phyloP scores from a whole-genome alignment of 257 asterid genomes.

The Solanum appendiculatum region DNA sequence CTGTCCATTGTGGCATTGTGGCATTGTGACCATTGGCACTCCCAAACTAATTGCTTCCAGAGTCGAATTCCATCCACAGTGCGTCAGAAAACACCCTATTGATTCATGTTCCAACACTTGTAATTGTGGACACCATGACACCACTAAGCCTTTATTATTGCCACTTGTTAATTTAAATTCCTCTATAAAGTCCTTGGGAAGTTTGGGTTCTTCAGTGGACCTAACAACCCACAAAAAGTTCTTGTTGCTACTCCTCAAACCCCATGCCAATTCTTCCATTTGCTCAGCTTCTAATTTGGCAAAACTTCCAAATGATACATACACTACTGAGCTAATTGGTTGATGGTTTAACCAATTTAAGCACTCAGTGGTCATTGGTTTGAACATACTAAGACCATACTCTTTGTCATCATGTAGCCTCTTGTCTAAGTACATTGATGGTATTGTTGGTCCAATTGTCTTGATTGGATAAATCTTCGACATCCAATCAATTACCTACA shows the following conservation, averaged over 20 bases:
- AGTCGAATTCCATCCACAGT: constrained; percentile 58
- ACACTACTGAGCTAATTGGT: neutral
- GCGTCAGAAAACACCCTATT: constrained; percentile 21
- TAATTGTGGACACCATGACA: neutral
- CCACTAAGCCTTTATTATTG: neutral
- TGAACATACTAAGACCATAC: neutral
- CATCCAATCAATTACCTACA: neutral
- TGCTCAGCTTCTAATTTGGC: neutral
- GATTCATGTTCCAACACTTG: neutral
- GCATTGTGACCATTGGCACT: neutral
- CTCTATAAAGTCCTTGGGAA: neutral
- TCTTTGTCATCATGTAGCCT: neutral
- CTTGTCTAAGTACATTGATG: neutral
- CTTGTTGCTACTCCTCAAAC: neutral
- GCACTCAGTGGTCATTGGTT: neutral
- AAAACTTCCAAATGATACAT: neutral
- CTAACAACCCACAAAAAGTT: neutral
- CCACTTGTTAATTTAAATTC: neutral
- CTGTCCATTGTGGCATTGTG: constrained; percentile 20
- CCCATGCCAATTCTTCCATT: neutral
- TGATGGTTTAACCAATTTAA: neutral
- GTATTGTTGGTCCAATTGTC: neutral
- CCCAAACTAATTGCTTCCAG: constrained; percentile 22
- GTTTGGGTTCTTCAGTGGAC: neutral
- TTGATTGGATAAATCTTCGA: neutral